phyloP scores from a whole-genome alignment of 2,329 filamentous ascomycete species.

The Capronia epimyces region DNA sequence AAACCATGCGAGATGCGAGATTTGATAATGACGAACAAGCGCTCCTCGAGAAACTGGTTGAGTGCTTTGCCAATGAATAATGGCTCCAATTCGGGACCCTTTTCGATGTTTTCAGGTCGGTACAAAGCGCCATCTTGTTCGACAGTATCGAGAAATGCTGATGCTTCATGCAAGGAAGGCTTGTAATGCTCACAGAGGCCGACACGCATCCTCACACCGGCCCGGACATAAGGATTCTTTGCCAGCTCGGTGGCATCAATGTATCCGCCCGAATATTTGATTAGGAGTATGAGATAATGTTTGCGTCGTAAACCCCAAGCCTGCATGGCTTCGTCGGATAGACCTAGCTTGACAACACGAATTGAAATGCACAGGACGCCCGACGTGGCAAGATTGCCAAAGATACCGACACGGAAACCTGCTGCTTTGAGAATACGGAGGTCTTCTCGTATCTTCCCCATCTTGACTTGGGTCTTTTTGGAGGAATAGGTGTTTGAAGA shows the following conservation, averaged over 20 bases:
- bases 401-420: slow-evolving; percentile 65
- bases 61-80: slow-evolving; percentile 69
- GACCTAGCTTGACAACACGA: slow-evolving; percentile 61
- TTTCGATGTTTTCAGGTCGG: background rate
- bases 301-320: slow-evolving; percentile 66
- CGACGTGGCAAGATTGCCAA: slow-evolving; percentile 46
- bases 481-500: background rate
- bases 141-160: slow-evolving; percentile 46
- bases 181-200: slow-evolving; percentile 69
- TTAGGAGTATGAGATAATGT: slow-evolving; percentile 69
- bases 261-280: slow-evolving; percentile 62
- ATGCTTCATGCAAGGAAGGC: slow-evolving; percentile 54
- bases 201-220: slow-evolving; percentile 55
- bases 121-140: background rate
- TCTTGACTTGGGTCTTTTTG: slow-evolving; percentile 10
- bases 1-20: slow-evolving; percentile 50
- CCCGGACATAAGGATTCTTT: slow-evolving; percentile 35
- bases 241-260: slow-evolving; percentile 50
- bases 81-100: slow-evolving; percentile 43
- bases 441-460: slow-evolving; percentile 52
- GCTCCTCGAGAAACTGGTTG: slow-evolving; percentile 60
- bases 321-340: slow-evolving; percentile 67
- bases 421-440: slow-evolving; percentile 56
- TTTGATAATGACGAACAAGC: slow-evolving; percentile 59
- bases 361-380: slow-evolving; percentile 63